These are phyloP conservation scores for Ambispora gerdemannii DNA, from an alignment of 192 early-diverging fungal species.

Conservation along the genomic window DNA sequence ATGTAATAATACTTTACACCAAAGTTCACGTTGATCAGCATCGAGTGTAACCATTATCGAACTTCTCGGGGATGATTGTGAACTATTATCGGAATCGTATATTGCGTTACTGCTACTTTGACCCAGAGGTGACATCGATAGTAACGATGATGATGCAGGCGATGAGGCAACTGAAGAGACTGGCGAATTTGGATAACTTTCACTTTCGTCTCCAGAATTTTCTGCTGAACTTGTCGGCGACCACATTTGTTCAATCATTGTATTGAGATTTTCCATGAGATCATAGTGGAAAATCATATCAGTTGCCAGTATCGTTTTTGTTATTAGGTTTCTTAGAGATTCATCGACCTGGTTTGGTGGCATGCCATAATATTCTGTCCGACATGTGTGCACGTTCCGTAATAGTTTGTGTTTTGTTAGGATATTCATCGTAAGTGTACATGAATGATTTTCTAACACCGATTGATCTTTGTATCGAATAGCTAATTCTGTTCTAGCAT, in stretches of 20 bases:
- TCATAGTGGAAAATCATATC: slow-evolving; percentile 92
- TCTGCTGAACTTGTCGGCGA: slow-evolving; percentile 27
- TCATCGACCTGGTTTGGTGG: slow-evolving; percentile 29
- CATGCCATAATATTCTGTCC: slow-evolving; percentile 37
- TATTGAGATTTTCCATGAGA: slow-evolving; percentile 51
- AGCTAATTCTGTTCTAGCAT: slow-evolving; percentile 75
- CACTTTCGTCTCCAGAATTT: slow-evolving; percentile 14
- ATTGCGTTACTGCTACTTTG: slow-evolving; percentile 29
- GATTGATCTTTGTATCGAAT: slow-evolving; percentile 71
- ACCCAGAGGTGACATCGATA: slow-evolving; percentile 26
- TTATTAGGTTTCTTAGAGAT: slow-evolving; percentile 46
- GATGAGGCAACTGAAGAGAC: slow-evolving; percentile 31
- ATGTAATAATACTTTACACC: slow-evolving; percentile 74
- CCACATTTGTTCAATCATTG: slow-evolving; percentile 40
- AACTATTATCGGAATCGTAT: background rate
- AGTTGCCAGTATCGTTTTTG: slow-evolving; percentile 80
- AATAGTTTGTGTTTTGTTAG: slow-evolving; percentile 73
- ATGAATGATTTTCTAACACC: slow-evolving; percentile 84
- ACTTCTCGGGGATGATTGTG: slow-evolving; percentile 18
- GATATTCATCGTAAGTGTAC: slow-evolving; percentile 70
- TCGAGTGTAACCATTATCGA: slow-evolving; percentile 30
- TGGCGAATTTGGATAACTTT: background rate
- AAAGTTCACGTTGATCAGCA: slow-evolving; percentile 54
- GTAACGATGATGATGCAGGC: slow-evolving; percentile 28
- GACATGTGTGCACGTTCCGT: slow-evolving; percentile 52